Evolutionary conservation across 345 rosid species (phyloP).

Genomic region (Limnanthes douglasii): DNA sequence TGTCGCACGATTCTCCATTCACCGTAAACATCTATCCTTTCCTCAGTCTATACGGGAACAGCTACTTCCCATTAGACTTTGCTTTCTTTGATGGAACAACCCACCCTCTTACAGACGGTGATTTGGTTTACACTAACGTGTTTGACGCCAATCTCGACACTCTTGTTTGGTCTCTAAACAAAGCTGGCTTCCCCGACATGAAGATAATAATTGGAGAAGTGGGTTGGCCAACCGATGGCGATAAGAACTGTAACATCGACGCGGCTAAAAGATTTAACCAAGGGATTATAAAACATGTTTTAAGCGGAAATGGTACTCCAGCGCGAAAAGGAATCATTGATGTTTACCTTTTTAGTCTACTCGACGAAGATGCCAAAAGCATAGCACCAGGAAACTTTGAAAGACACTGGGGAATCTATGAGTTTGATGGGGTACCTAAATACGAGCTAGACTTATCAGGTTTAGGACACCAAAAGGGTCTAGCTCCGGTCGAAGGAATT

Average conservation of each 20-base stretch:
- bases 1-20: slow-evolving; percentile 37
- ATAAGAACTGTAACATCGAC: slow-evolving; percentile 28
- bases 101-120: slow-evolving; percentile 42
- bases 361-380: slow-evolving; percentile 58
- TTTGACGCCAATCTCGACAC: slow-evolving; percentile 74
- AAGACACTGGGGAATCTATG: slow-evolving; percentile 66
- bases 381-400: slow-evolving; percentile 52
- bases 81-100: slow-evolving; percentile 58
- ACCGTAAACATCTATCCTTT: slow-evolving; percentile 74
- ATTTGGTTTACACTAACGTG: slow-evolving; percentile 37
- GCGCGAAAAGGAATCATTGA: slow-evolving; percentile 35
- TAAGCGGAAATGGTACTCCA: slow-evolving; percentile 55
- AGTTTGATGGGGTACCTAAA: slow-evolving; percentile 51
- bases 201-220: slow-evolving; percentile 57
- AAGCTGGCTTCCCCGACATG: slow-evolving; percentile 48
- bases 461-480: slow-evolving; percentile 14
- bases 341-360: slow-evolving; percentile 44
- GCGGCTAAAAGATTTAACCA: slow-evolving; percentile 52
- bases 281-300: slow-evolving; percentile 34
- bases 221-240: slow-evolving; percentile 84
- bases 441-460: slow-evolving; percentile 44
- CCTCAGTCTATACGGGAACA: slow-evolving; percentile 59
- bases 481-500: slow-evolving; percentile 41
- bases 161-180: slow-evolving; percentile 39
- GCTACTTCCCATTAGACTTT: slow-evolving; percentile 44